Evolutionary conservation across 768 basidiomycete species (phyloP).

Genomic region (Baorangia bicolor): DNA sequence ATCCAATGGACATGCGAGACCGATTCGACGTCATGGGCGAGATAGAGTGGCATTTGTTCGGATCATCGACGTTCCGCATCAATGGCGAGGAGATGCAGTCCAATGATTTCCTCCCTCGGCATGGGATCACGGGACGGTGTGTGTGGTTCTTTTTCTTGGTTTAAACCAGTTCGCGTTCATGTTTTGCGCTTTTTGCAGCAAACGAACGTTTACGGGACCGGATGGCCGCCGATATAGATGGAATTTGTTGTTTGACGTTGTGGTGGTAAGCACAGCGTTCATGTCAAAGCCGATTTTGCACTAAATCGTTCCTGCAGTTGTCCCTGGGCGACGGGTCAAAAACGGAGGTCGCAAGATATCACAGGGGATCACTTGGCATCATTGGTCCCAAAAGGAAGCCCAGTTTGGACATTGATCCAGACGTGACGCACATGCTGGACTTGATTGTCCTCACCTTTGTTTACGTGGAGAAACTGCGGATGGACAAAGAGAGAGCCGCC

Average conservation of each 20-base stretch:
- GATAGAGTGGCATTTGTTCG: conserved; percentile 32
- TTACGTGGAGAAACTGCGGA: too few relatives aligned
- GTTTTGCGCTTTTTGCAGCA: neutral
- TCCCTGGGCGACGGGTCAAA: conserved; percentile 13
- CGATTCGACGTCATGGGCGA: conserved; percentile 31
- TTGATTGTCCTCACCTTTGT: too few relatives aligned
- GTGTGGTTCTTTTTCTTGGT: neutral
- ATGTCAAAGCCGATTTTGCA: too few relatives aligned
- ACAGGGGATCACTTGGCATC: conserved; percentile 17
- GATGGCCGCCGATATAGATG: conserved; percentile 35
- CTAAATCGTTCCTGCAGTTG: conserved; percentile 5
- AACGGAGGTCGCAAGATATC: conserved; percentile 17
- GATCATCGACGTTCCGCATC: conserved; percentile 30
- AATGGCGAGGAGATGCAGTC: conserved; percentile 27
- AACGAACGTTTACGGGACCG: conserved; percentile 29
- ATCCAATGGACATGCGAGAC: conserved; percentile 23
- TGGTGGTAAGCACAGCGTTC: conserved; percentile 8
- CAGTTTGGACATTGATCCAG: too few relatives aligned
- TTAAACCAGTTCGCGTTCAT: neutral
- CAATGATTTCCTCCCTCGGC: conserved; percentile 17
- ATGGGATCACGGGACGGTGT: conserved; percentile 20
- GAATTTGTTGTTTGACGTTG: conserved; percentile 18
- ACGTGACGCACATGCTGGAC: too few relatives aligned
- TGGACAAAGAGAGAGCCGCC: too few relatives aligned
- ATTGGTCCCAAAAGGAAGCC: conserved; percentile 9